phyloP scores from a whole-genome alignment of 2,329 filamentous ascomycete species.

The Exophiala sp. region DNA sequence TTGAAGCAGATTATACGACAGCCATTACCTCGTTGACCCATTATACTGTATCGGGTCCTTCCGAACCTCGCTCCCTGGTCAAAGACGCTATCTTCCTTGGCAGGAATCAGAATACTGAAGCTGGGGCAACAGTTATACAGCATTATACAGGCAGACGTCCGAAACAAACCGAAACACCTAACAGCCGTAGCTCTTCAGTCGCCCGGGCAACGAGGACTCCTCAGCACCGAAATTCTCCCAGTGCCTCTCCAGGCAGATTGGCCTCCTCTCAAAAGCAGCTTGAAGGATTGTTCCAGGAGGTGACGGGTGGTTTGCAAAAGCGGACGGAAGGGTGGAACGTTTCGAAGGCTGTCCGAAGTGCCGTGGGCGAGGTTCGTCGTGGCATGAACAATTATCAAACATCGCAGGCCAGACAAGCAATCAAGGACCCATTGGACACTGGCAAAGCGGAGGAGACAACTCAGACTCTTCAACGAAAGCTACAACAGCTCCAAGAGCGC shows the following conservation, averaged over 20 bases:
- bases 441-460: constrained; percentile 2
- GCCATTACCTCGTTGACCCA: constrained; percentile 78
- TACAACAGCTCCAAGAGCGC: constrained; percentile 38
- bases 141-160: constrained; percentile 48
- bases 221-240: constrained; percentile 32
- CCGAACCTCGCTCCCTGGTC: constrained; percentile 73
- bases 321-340: constrained; percentile 50
- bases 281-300: constrained; percentile 47
- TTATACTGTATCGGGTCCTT: constrained; percentile 66
- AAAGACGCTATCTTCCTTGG: constrained; percentile 68
- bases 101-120: constrained; percentile 41
- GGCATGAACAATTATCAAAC: constrained; percentile 47
- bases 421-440: constrained; percentile 8
- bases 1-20: constrained; percentile 82
- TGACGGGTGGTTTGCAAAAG: constrained; percentile 47
- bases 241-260: constrained; percentile 36
- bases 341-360: constrained; percentile 47
- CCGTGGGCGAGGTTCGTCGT: constrained; percentile 44
- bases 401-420: constrained; percentile 27
- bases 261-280: constrained; percentile 39
- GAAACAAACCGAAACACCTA: constrained; percentile 29
- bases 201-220: constrained; percentile 26
- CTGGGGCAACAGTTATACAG: constrained; percentile 43
- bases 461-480: constrained; percentile 21
- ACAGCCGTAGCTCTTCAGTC: constrained; percentile 16